Evolutionary conservation across 2,329 filamentous ascomycete genomes (phyloP).

Genomic region (Ampelomyces quisqualis): DNA sequence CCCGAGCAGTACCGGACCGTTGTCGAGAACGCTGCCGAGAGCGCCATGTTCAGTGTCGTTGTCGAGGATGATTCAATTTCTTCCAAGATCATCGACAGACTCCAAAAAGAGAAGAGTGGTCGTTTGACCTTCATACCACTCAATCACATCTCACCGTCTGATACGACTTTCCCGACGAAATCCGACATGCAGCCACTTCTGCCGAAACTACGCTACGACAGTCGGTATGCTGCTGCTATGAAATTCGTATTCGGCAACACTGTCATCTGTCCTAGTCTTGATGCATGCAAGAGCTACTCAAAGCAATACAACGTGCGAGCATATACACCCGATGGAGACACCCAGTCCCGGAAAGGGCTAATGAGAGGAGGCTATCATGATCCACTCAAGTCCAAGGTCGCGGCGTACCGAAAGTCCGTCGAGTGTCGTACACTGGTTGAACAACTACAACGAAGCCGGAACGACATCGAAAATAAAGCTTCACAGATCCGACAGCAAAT

Average conservation of each 20-base stretch:
- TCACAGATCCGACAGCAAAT: constrained; percentile 85
- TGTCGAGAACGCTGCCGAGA: constrained; percentile 88
- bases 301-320: constrained; percentile 88
- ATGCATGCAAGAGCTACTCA: constrained; percentile 85
- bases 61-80: constrained; percentile 91
- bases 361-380: constrained; percentile 95
- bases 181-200: constrained; percentile 86
- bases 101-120: constrained; percentile 78
- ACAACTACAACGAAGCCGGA: constrained; percentile 61
- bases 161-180: constrained; percentile 76
- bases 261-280: constrained; percentile 87
- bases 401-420: constrained; percentile 73
- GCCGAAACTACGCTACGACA: constrained; percentile 78
- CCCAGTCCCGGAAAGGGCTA: constrained; percentile 90
- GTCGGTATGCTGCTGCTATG: constrained; percentile 78
- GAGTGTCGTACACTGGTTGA: constrained; percentile 77
- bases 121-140: constrained; percentile 94
- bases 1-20: constrained; percentile 82
- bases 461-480: constrained; percentile 67
- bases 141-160: constrained; percentile 71
- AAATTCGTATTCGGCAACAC: constrained; percentile 94
- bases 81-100: constrained; percentile 72
- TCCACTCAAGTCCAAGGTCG: constrained; percentile 78
- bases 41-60: constrained; percentile 92
- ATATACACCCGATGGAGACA: constrained; percentile 92